Evolutionary conservation across 1,284 basidiomycete genomes (phyloP).

Genomic region (Boletus holoroseus): DNA sequence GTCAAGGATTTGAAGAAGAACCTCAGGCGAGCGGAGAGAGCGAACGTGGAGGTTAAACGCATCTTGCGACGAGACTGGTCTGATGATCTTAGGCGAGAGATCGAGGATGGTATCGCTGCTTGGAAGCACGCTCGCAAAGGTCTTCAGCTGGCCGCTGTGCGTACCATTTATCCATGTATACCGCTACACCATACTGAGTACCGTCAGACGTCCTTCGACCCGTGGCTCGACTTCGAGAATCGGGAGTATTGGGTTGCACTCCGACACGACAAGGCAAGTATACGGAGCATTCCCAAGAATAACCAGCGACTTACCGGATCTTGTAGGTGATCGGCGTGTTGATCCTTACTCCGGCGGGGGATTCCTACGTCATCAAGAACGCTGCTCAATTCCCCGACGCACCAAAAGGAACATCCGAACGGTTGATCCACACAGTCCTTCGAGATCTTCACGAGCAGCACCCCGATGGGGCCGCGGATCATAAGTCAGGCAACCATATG

Average conservation of each 20-base stretch:
- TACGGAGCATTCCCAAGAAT: not conserved
- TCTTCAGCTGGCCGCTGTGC: conserved; percentile 40
- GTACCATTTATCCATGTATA: not conserved
- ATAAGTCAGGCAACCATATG: conserved; percentile 16
- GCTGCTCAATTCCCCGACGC: conserved; percentile 42
- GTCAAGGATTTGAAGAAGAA: conserved; percentile 48
- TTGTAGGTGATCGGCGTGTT: conserved; percentile 38
- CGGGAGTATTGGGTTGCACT: conserved; percentile 42
- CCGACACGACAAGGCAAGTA: conserved; percentile 21
- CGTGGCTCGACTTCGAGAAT: conserved; percentile 43
- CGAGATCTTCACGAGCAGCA: conserved; percentile 29
- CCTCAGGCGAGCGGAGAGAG: conserved; percentile 38
- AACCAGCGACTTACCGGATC: not conserved
- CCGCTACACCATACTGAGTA: not conserved
- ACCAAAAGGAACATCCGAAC: conserved; percentile 44
- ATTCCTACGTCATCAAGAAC: conserved; percentile 45
- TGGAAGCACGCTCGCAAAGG: conserved; percentile 39
- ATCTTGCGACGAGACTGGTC: conserved; percentile 33
- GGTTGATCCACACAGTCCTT: conserved; percentile 41
- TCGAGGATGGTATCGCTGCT: conserved; percentile 38
- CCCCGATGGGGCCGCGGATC: not conserved
- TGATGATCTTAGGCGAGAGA: conserved; percentile 31
- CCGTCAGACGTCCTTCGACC: conserved; percentile 36
- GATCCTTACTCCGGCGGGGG: conserved; percentile 40
- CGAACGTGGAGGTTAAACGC: conserved; percentile 35